Percentiles rank a stretch among this genome's conserved stretches.
phyloP scores from a whole-genome alignment of 192 early-diverging fungal species.

The Phlyctochytrium bullatum region DNA sequence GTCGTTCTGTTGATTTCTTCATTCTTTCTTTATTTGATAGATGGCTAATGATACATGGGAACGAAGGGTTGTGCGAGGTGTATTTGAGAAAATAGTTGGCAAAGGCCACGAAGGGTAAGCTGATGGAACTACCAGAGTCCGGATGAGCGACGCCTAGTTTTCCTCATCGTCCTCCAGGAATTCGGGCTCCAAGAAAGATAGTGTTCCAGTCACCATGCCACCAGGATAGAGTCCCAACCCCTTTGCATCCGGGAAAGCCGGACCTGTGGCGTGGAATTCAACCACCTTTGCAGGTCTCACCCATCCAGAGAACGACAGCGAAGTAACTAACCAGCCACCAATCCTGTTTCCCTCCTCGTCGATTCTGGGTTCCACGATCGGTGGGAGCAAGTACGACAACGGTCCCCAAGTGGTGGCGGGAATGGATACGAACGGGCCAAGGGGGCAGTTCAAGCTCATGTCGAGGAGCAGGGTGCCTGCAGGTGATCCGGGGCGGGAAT shows the following conservation, averaged over 20 bases:
- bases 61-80: too few species aligned
- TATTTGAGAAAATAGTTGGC: too few species aligned
- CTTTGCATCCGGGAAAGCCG: neutral
- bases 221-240: neutral
- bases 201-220: neutral
- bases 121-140: too few species aligned
- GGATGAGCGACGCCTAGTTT: conserved; percentile 2
- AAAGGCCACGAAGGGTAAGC: too few species aligned
- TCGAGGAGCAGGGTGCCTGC: neutral
- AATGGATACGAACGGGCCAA: neutral
- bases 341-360: neutral
- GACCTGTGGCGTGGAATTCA: neutral
- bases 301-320: neutral
- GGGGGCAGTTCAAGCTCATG: neutral
- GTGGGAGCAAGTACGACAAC: neutral
- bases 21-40: too few species aligned
- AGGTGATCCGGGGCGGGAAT: neutral
- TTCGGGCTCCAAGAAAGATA: neutral
- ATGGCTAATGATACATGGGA: too few species aligned
- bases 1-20: too few species aligned
- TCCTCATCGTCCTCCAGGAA: neutral
- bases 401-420: conserved; percentile 6
- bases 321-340: neutral
- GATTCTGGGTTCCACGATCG: neutral
- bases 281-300: neutral